phyloP scores from a whole-genome alignment of 106 monocot genomes.

The Hemerocallis citrina region DNA sequence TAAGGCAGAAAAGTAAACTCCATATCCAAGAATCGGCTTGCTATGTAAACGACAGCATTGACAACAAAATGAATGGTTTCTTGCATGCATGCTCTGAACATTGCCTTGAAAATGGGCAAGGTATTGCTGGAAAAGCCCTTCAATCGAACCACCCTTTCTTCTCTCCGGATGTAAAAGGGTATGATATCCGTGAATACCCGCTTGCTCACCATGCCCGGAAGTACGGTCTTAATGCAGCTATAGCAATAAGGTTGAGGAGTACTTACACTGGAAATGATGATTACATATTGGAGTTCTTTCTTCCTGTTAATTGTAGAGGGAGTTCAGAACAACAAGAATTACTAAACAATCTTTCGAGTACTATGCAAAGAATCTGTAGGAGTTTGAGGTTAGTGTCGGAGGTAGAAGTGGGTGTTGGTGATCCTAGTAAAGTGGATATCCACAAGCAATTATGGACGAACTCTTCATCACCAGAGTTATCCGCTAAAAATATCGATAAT shows the following conservation, averaged over 20 bases:
- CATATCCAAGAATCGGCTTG: conserved; percentile 57
- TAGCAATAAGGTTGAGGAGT: conserved; percentile 86
- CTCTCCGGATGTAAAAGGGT: conserved; percentile 67
- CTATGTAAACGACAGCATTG: conserved; percentile 58
- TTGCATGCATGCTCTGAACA: conserved; percentile 67
- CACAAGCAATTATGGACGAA: not conserved
- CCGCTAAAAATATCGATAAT: conserved; percentile 15
- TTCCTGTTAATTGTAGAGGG: conserved; percentile 71
- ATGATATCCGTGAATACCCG: conserved; percentile 67
- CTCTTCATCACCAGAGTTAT: conserved; percentile 9
- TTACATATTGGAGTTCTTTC: conserved; percentile 88
- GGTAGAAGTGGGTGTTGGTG: conserved; percentile 19
- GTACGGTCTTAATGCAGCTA: conserved; percentile 70
- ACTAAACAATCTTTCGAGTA: conserved; percentile 54
- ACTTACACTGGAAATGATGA: conserved; percentile 71
- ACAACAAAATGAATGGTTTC: conserved; percentile 60
- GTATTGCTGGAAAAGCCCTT: conserved; percentile 75
- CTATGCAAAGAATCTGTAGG: conserved; percentile 77
- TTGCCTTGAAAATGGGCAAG: conserved; percentile 59
- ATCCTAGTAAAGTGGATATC: not conserved
- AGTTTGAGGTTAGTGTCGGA: conserved; percentile 76
- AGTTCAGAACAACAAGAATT: conserved; percentile 74
- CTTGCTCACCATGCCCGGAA: conserved; percentile 89
- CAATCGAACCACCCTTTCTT: conserved; percentile 77
- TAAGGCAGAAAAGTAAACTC: conserved; percentile 21